phyloP scores from a whole-genome alignment of 331 rosid genomes.

The Malus hybrid region DNA sequence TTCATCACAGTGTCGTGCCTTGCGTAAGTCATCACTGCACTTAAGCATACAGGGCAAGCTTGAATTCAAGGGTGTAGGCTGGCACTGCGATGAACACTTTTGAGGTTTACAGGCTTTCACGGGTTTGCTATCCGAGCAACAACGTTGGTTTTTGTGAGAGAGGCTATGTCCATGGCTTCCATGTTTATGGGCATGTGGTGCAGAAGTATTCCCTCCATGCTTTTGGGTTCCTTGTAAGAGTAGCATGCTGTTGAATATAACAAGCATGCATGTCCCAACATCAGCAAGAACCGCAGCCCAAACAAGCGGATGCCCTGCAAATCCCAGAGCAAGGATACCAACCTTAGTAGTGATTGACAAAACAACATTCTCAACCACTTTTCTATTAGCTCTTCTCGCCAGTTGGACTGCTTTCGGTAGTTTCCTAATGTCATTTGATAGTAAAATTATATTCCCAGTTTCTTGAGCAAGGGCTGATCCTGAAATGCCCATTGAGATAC shows the following conservation, averaged over 20 bases:
- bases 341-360: slow-evolving; percentile 59
- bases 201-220: slow-evolving; percentile 33
- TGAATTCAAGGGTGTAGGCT: slow-evolving; percentile 16
- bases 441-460: slow-evolving; percentile 67
- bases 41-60: slow-evolving; percentile 22
- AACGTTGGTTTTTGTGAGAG: slow-evolving; percentile 27
- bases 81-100: slow-evolving; percentile 30
- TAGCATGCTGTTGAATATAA: slow-evolving; percentile 83
- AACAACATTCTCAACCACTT: slow-evolving; percentile 56
- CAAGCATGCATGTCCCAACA: slow-evolving; percentile 81
- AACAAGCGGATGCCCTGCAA: slow-evolving; percentile 80
- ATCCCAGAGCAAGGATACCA: slow-evolving; percentile 54
- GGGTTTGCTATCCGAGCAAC: slow-evolving; percentile 34
- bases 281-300: slow-evolving; percentile 99
- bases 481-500: slow-evolving; percentile 92
- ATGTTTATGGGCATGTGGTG: slow-evolving; percentile 27
- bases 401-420: slow-evolving; percentile 69
- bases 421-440: slow-evolving; percentile 82
- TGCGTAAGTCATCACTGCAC: slow-evolving; percentile 15
- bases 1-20: slow-evolving; percentile 32
- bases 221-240: slow-evolving; percentile 37
- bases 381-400: slow-evolving; percentile 43
- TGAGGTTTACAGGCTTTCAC: slow-evolving; percentile 19
- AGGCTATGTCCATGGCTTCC: slow-evolving; percentile 22
- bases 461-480: slow-evolving; percentile 93